phyloP scores from a whole-genome alignment of 1,139 yeast genomes.

The Zygoascus sp. region DNA sequence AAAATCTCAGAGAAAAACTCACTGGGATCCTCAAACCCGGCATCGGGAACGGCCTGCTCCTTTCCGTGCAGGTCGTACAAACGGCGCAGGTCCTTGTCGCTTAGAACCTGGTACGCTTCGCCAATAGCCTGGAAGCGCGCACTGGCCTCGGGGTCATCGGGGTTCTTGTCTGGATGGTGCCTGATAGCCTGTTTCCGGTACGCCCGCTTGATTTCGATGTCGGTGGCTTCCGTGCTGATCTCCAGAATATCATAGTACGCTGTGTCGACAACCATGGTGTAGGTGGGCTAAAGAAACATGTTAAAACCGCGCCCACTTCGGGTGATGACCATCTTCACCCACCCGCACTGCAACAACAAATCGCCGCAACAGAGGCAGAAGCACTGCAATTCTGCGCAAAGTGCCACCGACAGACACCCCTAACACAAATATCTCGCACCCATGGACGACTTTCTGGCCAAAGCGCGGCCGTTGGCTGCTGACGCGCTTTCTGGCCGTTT shows the following conservation, averaged over 20 bases:
- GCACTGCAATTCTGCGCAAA: no score
- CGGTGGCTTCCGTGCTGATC: constrained; percentile 65
- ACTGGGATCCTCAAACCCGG: constrained; percentile 85
- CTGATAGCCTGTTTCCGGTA: constrained; percentile 83
- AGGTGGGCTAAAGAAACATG: not conserved
- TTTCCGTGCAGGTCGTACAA: constrained; percentile 83
- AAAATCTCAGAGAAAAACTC: constrained; percentile 83
- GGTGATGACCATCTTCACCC: no score
- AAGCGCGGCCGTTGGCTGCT: not conserved
- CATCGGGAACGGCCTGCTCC: constrained; percentile 74
- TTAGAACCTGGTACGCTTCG: constrained; percentile 51
- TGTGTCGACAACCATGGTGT: constrained; percentile 84
- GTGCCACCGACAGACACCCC: no score
- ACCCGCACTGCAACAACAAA: not conserved
- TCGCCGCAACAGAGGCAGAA: not conserved
- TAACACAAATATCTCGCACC: no score
- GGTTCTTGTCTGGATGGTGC: constrained; percentile 95
- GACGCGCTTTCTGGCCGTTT: not conserved
- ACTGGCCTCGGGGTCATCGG: constrained; percentile 79
- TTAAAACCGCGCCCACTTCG: no score
- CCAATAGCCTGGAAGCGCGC: constrained; percentile 47
- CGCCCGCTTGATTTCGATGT: constrained; percentile 84
- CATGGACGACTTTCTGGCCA: constrained; percentile 1
- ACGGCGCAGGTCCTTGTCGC: constrained; percentile 66
- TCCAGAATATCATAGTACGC: constrained; percentile 79